phyloP scores from a whole-genome alignment of 345 rosid genomes.

The Euphorbia pulcherrima region DNA sequence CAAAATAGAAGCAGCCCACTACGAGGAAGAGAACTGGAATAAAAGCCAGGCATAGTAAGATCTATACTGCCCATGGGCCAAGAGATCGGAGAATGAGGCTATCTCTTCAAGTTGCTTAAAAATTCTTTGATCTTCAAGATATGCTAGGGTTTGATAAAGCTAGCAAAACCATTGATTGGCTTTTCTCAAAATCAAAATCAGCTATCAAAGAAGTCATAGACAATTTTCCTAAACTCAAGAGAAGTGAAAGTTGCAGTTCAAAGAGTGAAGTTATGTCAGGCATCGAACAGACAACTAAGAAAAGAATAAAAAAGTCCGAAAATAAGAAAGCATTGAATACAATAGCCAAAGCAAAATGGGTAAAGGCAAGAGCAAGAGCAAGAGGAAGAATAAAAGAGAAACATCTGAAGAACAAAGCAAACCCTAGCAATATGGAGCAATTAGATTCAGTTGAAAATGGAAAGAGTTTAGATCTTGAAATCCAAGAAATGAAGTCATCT shows the following conservation, averaged over 20 bases:
- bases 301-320: slow-evolving; percentile 15
- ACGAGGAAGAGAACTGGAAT: slow-evolving; percentile 25
- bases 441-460: slow-evolving; percentile 20
- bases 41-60: slow-evolving; percentile 32
- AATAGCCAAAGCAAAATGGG: slow-evolving; percentile 42
- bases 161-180: slow-evolving; percentile 34
- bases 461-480: slow-evolving; percentile 17
- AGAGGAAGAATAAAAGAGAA: slow-evolving; percentile 63
- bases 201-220: slow-evolving; percentile 60
- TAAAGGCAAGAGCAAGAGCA: slow-evolving; percentile 65
- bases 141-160: slow-evolving; percentile 32
- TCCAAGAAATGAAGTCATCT: slow-evolving; percentile 20
- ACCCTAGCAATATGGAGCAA: slow-evolving; percentile 31
- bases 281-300: slow-evolving; percentile 9
- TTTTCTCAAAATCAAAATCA: slow-evolving; percentile 55
- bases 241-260: slow-evolving; percentile 27
- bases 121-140: slow-evolving; percentile 34
- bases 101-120: slow-evolving; percentile 26
- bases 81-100: slow-evolving; percentile 31
- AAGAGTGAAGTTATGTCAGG: slow-evolving; percentile 44
- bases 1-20: slow-evolving; percentile 29
- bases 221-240: slow-evolving; percentile 24
- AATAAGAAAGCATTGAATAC: slow-evolving; percentile 15
- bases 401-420: slow-evolving; percentile 41
- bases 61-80: slow-evolving; percentile 26